Base-by-base conservation (phyloP, 345 rosid genomes). In the Brassica napus region DNA sequence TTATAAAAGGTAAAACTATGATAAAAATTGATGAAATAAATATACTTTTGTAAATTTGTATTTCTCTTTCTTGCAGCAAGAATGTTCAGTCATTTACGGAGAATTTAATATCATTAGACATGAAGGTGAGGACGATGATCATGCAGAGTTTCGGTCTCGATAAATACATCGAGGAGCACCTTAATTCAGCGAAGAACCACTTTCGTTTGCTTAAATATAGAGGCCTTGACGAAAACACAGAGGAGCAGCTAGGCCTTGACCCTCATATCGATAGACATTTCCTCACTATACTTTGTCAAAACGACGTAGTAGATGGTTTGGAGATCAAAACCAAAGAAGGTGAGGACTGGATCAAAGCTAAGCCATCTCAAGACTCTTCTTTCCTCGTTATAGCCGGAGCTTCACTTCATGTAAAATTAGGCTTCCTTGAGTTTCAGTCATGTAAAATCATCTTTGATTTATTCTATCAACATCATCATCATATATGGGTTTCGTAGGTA, bases 221-320 rank as follows among this genome's bases (percentile, higher is more conserved):
- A 62, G 14, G 85, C 74, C 0, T 58, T 73, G 47, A 32, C 34
- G 65, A 39, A 9, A 86, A 64, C 0, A 23, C 14, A 57, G 44
- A 73, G 6, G 72, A 21, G 16, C 75, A 76, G 7, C 8, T 80
- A 9, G 92, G 86, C 1, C 49, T 78, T 26, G 35, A 34, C 1
- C 28, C 75, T 42, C 92, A 88, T 59, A 87, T 88, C 4, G 97
- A 87, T 26, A 88, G 88, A 82, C 78, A 84, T 70, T 68, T 85
- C 24, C 31, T 82, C 3, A 81, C 82, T 14, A 79, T 89, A 23
- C 86, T 89, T 75, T 86, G 87, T 31, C 91, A 87, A 61, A 84
- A 84, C 70, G 81, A 87, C 28, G 82, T 21, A 21, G 83, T 83
- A 5, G 79, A 81, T 73, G 92, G 88, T 37, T 77, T 89, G 49